These are phyloP conservation scores for Trypanosoma cruzi DNA, from an alignment of 208 protist genomes.

Conservation along the genomic window DNA sequence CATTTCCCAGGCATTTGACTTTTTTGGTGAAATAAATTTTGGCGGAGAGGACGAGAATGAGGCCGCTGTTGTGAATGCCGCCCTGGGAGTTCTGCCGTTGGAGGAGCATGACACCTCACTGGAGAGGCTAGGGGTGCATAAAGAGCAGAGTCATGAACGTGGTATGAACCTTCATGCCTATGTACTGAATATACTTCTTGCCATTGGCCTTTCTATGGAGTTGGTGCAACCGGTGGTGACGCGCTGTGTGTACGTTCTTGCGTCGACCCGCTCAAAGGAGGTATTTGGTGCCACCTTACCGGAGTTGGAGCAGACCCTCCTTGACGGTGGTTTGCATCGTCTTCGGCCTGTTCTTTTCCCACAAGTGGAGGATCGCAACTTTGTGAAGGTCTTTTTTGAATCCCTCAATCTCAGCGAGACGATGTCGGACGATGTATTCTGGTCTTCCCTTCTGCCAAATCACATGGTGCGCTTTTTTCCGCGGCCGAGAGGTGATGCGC, in stretches of 20 bases:
- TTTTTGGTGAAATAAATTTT: constrained; percentile 3
- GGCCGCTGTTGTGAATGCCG: constrained; percentile 16
- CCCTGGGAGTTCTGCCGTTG: constrained; percentile 32
- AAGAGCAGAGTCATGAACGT: constrained; percentile 28
- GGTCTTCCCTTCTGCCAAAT: constrained; percentile 37
- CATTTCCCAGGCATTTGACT: constrained; percentile 19
- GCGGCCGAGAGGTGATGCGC: background rate
- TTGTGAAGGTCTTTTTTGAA: constrained; percentile 26
- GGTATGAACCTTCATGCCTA: constrained; percentile 51
- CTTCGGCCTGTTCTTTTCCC: constrained; percentile 44
- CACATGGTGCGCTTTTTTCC: constrained; percentile 46
- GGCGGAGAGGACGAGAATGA: constrained; percentile 4
- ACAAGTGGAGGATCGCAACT: constrained; percentile 15
- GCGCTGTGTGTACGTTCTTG: constrained; percentile 40
- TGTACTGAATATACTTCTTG: constrained; percentile 54
- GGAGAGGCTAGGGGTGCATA: background rate
- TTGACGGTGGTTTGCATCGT: constrained; percentile 30
- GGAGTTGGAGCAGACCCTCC: constrained; percentile 30
- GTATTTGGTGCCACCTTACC: constrained; percentile 35
- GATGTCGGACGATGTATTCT: constrained; percentile 27
- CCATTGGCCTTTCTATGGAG: constrained; percentile 59
- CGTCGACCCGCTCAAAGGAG: constrained; percentile 29
- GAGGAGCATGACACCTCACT: constrained; percentile 22
- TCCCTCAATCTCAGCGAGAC: constrained; percentile 14
- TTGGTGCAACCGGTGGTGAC: constrained; percentile 41